Percentiles rank a stretch among this genome's conserved stretches.
These are phyloP conservation scores for Hirsutella rhossiliensis DNA, from an alignment of 2,329 filamentous ascomycete genomes.

Conservation along the genomic window DNA sequence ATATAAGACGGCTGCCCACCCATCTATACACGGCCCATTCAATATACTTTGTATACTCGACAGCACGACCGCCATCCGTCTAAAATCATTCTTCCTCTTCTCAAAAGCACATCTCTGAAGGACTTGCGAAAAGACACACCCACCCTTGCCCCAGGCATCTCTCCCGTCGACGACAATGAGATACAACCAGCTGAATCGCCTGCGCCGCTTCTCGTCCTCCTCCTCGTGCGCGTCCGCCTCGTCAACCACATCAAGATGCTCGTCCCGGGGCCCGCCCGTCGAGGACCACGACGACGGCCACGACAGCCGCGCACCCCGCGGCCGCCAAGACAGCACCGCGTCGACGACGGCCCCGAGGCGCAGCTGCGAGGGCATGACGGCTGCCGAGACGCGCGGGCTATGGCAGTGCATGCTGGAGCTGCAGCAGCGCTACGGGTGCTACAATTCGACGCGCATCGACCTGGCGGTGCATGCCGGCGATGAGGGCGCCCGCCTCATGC, in stretches of 20 bases:
- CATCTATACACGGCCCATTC: too few relatives aligned
- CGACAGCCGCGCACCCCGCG: background rate
- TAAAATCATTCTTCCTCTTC: too few relatives aligned
- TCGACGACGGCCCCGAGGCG: slow-evolving; percentile 10
- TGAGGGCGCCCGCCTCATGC: slow-evolving; percentile 27
- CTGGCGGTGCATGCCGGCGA: slow-evolving; percentile 30
- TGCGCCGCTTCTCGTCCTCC: background rate
- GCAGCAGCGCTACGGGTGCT: slow-evolving; percentile 33
- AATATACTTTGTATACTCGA: too few relatives aligned
- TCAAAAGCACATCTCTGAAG: too few relatives aligned
- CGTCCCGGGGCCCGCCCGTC: too few relatives aligned
- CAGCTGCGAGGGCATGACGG: slow-evolving; percentile 18
- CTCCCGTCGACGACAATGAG: background rate
- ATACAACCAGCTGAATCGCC: background rate
- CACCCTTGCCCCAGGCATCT: too few relatives aligned
- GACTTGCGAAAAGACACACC: too few relatives aligned
- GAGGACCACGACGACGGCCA: background rate
- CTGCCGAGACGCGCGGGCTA: slow-evolving; percentile 27
- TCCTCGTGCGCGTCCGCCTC: background rate
- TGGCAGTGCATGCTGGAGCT: slow-evolving; percentile 38
- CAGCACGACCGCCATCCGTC: too few relatives aligned
- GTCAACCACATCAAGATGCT: background rate
- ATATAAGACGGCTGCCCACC: too few relatives aligned
- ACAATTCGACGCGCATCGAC: slow-evolving; percentile 36
- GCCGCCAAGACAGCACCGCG: background rate